Evolutionary conservation across 129 eudicot genomes (phyloP).

Genomic region (Helianthus annuus): HanXRQr2.0-SUNRISE NC_035441.2:185682187-185682686

Average conservation of each 20-base stretch:
- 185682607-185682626: slow-evolving; percentile 68
- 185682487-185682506: slow-evolving; percentile 74
- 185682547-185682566: slow-evolving; percentile 76
- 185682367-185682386: too few relatives aligned
- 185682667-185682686: slow-evolving; percentile 93
- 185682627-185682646: slow-evolving; percentile 79
- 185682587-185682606: slow-evolving; percentile 63
- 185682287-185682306: too few relatives aligned
- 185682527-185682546: slow-evolving; percentile 84
- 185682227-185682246: too few relatives aligned
- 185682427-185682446: too few relatives aligned
- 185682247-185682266: too few relatives aligned
- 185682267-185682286: too few relatives aligned
- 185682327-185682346: too few relatives aligned
- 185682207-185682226: too few relatives aligned
- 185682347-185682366: too few relatives aligned
- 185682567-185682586: slow-evolving; percentile 73
- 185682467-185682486: slow-evolving; percentile 50
- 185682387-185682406: too few relatives aligned
- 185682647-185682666: slow-evolving; percentile 85
- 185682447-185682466: background rate
- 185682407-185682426: too few relatives aligned
- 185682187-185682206: too few relatives aligned
- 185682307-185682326: background rate
- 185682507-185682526: slow-evolving; percentile 77